Evolutionary conservation across 2,329 filamentous ascomycete species (phyloP).

Genomic region (Xylaria sp.): DNA sequence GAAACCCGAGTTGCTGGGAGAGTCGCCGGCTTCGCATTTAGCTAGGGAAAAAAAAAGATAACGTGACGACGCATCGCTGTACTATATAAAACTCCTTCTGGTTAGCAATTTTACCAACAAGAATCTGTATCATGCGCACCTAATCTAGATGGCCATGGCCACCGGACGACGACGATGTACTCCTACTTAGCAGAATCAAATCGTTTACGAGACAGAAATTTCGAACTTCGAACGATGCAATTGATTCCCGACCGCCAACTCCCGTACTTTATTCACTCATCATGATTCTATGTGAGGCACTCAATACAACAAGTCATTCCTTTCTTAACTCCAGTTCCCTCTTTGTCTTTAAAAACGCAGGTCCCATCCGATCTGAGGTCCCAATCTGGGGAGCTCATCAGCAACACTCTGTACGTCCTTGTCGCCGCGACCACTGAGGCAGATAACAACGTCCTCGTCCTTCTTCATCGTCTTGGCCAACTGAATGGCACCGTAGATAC

Average conservation of each 20-base stretch:
- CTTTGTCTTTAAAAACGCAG: constrained; percentile 48
- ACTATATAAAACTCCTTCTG: constrained; percentile 35
- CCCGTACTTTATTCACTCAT: constrained; percentile 8
- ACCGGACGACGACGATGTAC: not conserved
- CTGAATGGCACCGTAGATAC: constrained; percentile 82
- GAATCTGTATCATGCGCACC: constrained; percentile 18
- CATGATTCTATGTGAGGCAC: not conserved
- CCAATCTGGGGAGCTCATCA: constrained; percentile 82
- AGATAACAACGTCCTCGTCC: constrained; percentile 87
- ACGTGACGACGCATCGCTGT: constrained; percentile 29
- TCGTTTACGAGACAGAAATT: not conserved
- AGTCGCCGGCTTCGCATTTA: constrained; percentile 1
- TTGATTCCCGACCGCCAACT: constrained; percentile 16
- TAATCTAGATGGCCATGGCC: constrained; percentile 9
- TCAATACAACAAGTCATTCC: not conserved
- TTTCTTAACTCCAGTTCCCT: constrained; percentile 5
- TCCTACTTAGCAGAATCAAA: not conserved
- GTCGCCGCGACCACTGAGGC: constrained; percentile 86
- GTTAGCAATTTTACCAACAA: constrained; percentile 16
- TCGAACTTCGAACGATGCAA: not conserved
- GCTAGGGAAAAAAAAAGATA: constrained; percentile 12
- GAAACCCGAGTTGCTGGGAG: no score
- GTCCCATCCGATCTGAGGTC: constrained; percentile 79
- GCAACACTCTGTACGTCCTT: constrained; percentile 99
- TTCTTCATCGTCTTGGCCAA: constrained; percentile 88